Conservation (phyloP, 1,284 basidiomycete genomes). For the Megacollybia platyphylla region DNA sequence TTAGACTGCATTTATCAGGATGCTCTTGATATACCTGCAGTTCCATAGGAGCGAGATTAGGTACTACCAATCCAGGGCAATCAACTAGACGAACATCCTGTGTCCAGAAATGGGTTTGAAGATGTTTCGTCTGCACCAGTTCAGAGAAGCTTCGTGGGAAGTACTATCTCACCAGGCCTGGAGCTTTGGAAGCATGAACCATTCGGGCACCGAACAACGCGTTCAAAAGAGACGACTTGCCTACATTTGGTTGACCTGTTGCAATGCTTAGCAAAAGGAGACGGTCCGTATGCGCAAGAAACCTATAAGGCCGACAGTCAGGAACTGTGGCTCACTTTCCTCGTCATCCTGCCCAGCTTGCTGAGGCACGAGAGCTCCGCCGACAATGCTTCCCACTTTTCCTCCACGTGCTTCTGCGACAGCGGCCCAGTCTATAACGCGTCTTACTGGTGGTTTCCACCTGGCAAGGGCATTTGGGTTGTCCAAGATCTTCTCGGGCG, state of each 20-base stretch:
- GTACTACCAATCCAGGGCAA: slow-evolving; percentile 79
- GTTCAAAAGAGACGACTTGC: slow-evolving; percentile 85
- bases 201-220: slow-evolving; percentile 76
- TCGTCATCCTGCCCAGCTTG: slow-evolving; percentile 12
- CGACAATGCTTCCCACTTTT: slow-evolving; percentile 28
- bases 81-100: slow-evolving; percentile 72
- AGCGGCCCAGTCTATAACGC: slow-evolving; percentile 62
- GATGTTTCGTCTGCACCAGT: slow-evolving; percentile 73
- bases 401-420: slow-evolving; percentile 32
- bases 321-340: slow-evolving; percentile 37
- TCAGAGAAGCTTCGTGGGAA: not conserved
- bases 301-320: slow-evolving; percentile 82
- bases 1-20: slow-evolving; percentile 2
- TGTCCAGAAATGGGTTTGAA: slow-evolving; percentile 86
- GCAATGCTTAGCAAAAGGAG: slow-evolving; percentile 1
- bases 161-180: slow-evolving; percentile 58
- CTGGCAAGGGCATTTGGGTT: slow-evolving; percentile 39
- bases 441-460: slow-evolving; percentile 60
- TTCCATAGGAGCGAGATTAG: slow-evolving; percentile 69
- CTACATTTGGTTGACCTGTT: slow-evolving; percentile 84
- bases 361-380: slow-evolving; percentile 19
- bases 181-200: slow-evolving; percentile 80
- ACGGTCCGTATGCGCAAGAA: slow-evolving; percentile 8
- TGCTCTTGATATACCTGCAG: slow-evolving; percentile 41
- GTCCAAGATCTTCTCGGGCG: slow-evolving; percentile 45